These are phyloP conservation scores for Claviceps fusiformis DNA, from an alignment of 2,329 filamentous ascomycete genomes.

Conservation along the genomic window DNA sequence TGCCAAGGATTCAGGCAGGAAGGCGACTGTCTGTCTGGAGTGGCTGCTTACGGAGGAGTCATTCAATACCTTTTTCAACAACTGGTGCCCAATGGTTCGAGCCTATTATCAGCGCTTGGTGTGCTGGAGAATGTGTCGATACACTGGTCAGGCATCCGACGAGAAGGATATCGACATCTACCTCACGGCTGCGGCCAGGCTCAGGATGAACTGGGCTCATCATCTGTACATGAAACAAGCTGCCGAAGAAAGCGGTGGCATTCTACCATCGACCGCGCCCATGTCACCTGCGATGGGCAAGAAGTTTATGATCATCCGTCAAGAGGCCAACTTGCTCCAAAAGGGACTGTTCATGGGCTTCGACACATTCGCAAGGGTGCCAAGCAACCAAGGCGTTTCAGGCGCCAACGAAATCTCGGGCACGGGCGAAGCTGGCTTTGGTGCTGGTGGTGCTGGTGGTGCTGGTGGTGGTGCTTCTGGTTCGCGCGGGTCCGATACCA, in stretches of 20 bases:
- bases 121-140: constrained; percentile 78
- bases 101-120: constrained; percentile 84
- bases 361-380: constrained; percentile 27
- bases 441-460: no score
- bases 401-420: constrained; percentile 15
- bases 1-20: constrained; percentile 49
- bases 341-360: constrained; percentile 36
- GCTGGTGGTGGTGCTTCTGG: background rate
- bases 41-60: constrained; percentile 63
- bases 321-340: constrained; percentile 44
- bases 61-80: constrained; percentile 75
- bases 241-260: constrained; percentile 40
- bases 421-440: constrained; percentile 4
- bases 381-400: constrained; percentile 10
- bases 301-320: constrained; percentile 77
- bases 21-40: constrained; percentile 54
- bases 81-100: constrained; percentile 92
- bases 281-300: constrained; percentile 75
- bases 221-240: constrained; percentile 62
- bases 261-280: constrained; percentile 62
- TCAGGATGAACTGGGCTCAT: constrained; percentile 64
- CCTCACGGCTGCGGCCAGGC: constrained; percentile 48
- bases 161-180: constrained; percentile 60
- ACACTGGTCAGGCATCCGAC: constrained; percentile 53
- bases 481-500: constrained; percentile 26